Evolutionary conservation across 192 early-diverging fungal genomes (phyloP).

Genomic region (Umbelopsis vinacea): DNA sequence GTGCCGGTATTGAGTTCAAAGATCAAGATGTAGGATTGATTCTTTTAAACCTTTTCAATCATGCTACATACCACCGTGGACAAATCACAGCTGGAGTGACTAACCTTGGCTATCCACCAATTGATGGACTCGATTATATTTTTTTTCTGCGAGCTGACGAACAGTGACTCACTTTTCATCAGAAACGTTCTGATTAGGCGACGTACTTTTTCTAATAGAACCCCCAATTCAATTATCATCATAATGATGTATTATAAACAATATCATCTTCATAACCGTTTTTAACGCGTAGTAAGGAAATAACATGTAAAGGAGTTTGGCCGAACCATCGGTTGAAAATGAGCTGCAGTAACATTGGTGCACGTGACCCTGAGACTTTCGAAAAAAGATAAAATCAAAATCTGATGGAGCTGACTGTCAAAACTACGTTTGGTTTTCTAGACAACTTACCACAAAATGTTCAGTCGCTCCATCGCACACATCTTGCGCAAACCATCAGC

Average conservation of each 20-base stretch:
- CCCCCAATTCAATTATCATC: background rate
- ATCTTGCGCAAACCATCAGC: constrained; percentile 1
- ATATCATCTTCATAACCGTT: no score
- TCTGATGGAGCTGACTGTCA: constrained; percentile 22
- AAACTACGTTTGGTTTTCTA: background rate
- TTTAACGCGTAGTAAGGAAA: no score
- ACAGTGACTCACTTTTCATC: background rate
- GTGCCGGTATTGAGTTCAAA: background rate
- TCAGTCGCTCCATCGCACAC: constrained; percentile 15
- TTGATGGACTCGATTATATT: constrained; percentile 23
- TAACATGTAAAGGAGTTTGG: no score
- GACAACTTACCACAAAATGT: background rate
- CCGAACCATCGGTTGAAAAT: no score
- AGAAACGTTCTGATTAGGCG: background rate
- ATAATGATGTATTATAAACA: no score
- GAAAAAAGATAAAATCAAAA: background rate
- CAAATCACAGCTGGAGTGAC: constrained; percentile 22
- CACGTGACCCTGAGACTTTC: constrained; percentile 13
- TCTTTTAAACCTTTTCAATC: constrained; percentile 20
- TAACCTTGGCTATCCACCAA: constrained; percentile 2
- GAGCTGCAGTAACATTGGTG: no score
- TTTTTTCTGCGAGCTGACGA: background rate
- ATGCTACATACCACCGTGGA: constrained; percentile 25
- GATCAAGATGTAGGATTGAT: constrained; percentile 4
- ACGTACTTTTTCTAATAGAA: background rate